These are phyloP conservation scores for Lycium barbarum DNA, from an alignment of 257 asterid genomes.

Conservation along the genomic window DNA sequence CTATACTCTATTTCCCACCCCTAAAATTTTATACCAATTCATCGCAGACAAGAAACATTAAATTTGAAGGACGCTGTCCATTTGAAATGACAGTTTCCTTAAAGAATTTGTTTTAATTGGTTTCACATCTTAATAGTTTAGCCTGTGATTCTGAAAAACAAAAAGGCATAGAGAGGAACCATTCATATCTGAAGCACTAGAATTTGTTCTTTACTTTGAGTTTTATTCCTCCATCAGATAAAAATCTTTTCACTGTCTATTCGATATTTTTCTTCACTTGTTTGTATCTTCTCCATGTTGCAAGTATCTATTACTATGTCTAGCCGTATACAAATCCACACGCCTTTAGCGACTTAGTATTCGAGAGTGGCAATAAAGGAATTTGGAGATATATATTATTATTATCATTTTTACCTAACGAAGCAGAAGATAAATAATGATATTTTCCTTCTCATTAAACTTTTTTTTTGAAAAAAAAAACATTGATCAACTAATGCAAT, in stretches of 20 bases:
- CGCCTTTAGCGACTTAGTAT: background rate
- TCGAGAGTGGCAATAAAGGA: background rate
- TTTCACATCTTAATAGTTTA: background rate
- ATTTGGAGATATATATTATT: background rate
- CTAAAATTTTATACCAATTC: background rate
- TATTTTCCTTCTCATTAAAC: background rate
- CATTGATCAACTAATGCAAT: background rate
- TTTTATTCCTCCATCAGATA: background rate
- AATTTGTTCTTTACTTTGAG: constrained; percentile 22
- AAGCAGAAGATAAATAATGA: background rate
- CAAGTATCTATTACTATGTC: background rate
- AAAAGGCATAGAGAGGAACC: background rate
- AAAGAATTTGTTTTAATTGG: background rate
- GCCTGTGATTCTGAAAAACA: background rate
- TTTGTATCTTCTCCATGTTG: background rate
- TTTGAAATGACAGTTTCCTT: constrained; percentile 5
- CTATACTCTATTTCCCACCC: background rate
- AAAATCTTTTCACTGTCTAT: background rate
- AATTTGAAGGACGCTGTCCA: background rate
- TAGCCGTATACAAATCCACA: background rate
- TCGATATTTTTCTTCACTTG: background rate
- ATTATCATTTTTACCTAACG: background rate
- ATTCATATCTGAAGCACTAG: background rate
- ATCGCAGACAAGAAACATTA: background rate
- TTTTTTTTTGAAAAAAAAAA: background rate